These are phyloP conservation scores for Ziziphus jujuba DNA, from an alignment of 306 rosid species.

Conservation along the genomic window DNA sequence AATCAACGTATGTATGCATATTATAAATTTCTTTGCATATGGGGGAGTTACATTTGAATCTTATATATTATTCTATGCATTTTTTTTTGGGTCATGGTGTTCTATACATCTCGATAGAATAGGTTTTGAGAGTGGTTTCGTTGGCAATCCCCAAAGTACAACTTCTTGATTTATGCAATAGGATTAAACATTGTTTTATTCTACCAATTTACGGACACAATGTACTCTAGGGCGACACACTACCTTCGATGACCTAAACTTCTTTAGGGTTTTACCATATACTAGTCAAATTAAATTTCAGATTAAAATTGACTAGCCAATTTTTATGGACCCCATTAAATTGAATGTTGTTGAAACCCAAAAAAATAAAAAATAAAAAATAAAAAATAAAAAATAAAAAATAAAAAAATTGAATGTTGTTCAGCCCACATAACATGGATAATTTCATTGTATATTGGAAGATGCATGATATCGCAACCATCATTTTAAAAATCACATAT, in stretches of 20 bases:
- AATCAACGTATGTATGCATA: too few relatives aligned
- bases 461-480: too few relatives aligned
- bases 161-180: neutral
- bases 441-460: too few relatives aligned
- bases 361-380: too few relatives aligned
- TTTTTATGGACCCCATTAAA: neutral
- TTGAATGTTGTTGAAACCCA: conserved; percentile 18
- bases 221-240: neutral
- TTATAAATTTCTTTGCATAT: too few relatives aligned
- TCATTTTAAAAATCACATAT: too few relatives aligned
- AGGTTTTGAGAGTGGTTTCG: neutral
- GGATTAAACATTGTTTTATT: neutral
- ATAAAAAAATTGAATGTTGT: conserved; percentile 16
- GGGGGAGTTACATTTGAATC: too few relatives aligned
- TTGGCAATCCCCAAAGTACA: conserved; percentile 11
- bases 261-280: conserved; percentile 3
- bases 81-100: too few relatives aligned
- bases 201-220: conserved; percentile 3
- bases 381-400: too few relatives aligned
- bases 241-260: neutral
- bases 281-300: neutral
- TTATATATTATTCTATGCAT: too few relatives aligned
- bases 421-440: neutral
- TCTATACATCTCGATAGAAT: neutral
- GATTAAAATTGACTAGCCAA: too few relatives aligned